Conservation (phyloP, 2,329 filamentous ascomycete species). For the Dothidotthia symphoricarpi region DNA sequence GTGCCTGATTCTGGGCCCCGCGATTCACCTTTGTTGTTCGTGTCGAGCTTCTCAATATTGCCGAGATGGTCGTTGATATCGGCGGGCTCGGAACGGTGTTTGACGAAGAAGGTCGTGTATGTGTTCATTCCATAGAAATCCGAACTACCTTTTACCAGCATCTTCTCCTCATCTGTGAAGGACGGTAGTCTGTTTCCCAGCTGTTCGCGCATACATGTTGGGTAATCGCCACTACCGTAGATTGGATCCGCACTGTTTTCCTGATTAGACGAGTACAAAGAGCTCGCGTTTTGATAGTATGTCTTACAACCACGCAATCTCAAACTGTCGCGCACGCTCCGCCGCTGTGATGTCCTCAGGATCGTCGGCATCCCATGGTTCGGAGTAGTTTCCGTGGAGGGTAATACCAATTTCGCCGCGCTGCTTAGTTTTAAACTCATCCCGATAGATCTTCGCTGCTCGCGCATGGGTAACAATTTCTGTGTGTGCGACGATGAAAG, state of each 20-base stretch:
- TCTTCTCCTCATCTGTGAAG: slow-evolving; percentile 44
- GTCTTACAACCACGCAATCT: slow-evolving; percentile 45
- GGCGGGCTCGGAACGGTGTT: slow-evolving; percentile 36
- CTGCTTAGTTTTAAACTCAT: slow-evolving; percentile 42
- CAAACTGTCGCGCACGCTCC: slow-evolving; percentile 44
- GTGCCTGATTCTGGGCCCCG: slow-evolving; percentile 43
- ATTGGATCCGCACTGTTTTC: slow-evolving; percentile 10
- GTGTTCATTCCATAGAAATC: slow-evolving; percentile 47
- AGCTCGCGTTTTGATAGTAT: too few species aligned
- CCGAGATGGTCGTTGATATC: slow-evolving; percentile 45
- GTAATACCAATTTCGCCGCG: slow-evolving; percentile 45
- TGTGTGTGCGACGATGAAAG: slow-evolving; percentile 42
- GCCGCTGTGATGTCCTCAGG: slow-evolving; percentile 19
- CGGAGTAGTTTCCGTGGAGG: slow-evolving; percentile 46
- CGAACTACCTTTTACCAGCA: slow-evolving; percentile 28
- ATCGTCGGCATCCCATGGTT: slow-evolving; percentile 33
- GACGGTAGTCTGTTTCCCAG: slow-evolving; percentile 40
- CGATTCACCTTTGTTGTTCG: slow-evolving; percentile 35
- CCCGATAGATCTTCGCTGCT: slow-evolving; percentile 42
- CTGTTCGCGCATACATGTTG: slow-evolving; percentile 39
- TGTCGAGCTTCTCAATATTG: slow-evolving; percentile 36
- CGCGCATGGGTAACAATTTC: slow-evolving; percentile 43
- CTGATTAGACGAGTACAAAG: too few species aligned
- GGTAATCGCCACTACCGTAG: slow-evolving; percentile 41
- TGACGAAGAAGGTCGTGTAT: slow-evolving; percentile 45